Percentiles rank a stretch among this genome's conserved stretches.
Conservation (phyloP, 2,329 filamentous ascomycete genomes). For the Ascochyta viciae-villosae region DNA sequence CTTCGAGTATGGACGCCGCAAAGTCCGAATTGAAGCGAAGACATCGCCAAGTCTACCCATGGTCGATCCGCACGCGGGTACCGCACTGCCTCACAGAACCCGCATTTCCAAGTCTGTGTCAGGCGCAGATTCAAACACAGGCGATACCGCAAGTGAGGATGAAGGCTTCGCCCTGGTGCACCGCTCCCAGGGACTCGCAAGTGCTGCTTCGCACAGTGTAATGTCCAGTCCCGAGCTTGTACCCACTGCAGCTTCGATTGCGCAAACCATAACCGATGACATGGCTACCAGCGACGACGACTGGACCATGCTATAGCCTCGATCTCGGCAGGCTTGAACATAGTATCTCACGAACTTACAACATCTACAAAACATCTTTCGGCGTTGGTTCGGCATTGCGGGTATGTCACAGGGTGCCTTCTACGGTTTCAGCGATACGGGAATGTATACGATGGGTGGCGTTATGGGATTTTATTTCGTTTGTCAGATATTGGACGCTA, state of each 20-base stretch:
- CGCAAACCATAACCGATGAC: not conserved
- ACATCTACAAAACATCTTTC: not conserved
- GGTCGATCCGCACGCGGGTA: not conserved
- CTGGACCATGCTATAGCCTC: not conserved
- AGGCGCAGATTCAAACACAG: not conserved
- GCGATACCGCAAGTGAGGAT: constrained; percentile 8
- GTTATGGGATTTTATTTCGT: no score
- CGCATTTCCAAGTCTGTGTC: not conserved
- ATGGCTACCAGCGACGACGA: constrained; percentile 1
- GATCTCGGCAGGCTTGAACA: not conserved
- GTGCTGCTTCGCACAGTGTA: not conserved
- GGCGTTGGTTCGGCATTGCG: not conserved
- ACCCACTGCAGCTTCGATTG: not conserved
- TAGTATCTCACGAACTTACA: not conserved
- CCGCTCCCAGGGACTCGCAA: not conserved
- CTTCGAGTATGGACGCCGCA: not conserved
- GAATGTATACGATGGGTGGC: no score
- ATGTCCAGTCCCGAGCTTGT: constrained; percentile 18
- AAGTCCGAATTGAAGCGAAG: not conserved
- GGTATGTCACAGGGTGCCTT: no score
- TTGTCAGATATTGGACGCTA: no score
- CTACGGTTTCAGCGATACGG: no score
- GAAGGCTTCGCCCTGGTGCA: constrained; percentile 7
- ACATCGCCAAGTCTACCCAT: not conserved
- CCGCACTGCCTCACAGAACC: not conserved